A percentile compares a stretch with the other conserved stretches of the same genome.
Evolutionary conservation across 441 rosid species (phyloP).

Genomic region (Omphalea diandra): DNA sequence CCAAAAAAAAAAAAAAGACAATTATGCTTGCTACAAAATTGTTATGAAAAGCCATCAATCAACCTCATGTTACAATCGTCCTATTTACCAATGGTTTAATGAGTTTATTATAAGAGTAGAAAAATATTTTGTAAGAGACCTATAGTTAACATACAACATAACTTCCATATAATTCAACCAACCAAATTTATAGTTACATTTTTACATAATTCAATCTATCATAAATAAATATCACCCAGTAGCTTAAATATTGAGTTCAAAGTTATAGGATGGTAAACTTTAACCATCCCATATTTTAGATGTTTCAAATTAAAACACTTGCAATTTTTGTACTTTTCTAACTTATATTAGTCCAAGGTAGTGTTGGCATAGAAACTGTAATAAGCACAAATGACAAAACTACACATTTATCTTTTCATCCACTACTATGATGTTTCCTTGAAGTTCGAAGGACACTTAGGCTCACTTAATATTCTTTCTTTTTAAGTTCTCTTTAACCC

Average conservation of each 20-base stretch:
- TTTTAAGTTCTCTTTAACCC: too few species aligned
- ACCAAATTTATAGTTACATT: background rate
- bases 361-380: background rate
- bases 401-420: background rate
- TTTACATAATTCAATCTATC: background rate
- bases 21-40: background rate
- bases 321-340: background rate
- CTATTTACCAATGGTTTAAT: background rate
- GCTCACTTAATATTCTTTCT: too few species aligned
- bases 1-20: background rate
- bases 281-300: background rate
- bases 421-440: background rate
- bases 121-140: background rate
- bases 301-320: slow-evolving; percentile 6
- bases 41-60: background rate
- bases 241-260: background rate
- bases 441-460: too few species aligned
- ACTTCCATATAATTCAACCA: background rate
- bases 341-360: background rate
- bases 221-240: background rate
- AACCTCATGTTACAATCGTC: background rate
- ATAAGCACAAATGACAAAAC: background rate
- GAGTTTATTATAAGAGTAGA: background rate
- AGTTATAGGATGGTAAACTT: too few species aligned
- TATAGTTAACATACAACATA: background rate